Base-by-base conservation (phyloP, 2,329 filamentous ascomycete species). In the Plenodomus biglobosus region DNA sequence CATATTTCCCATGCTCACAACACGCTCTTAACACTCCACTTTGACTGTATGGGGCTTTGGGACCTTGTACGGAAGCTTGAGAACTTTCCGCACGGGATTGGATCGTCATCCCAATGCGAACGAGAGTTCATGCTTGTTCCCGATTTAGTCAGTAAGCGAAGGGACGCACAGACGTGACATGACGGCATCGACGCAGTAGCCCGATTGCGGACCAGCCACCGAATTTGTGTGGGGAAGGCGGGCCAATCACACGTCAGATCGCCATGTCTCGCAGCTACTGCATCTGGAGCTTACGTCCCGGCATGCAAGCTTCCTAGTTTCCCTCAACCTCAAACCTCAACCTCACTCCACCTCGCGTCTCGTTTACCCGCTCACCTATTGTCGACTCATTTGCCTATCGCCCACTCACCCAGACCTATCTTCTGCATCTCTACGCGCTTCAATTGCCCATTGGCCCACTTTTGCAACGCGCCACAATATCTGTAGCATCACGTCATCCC, bases 401-500 rank as follows among this genome's bases (percentile, higher is more conserved):
- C 50, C 41, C 44, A 41, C 45, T 39, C 48, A 46, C 46, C 58
- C 47, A 48, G 40, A 46, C 52, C 48, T 49, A 59, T 53, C 35
- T 13, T 44, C 49, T 39, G n/a, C 36, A 38, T 18, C 50, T 52
- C 46, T 37, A 52, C 43, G 55, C 60, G 56, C 58, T 52, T 57
- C 59, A 62, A 67, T 69, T 64, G 55, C 55, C 42, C 27, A 20
- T 36, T 32, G 15, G 17, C 40, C 46, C 56, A 38, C 51, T 44
- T 43, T 58, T 52, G 61, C 61, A 52, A 61, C 50, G 20, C 44
- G 42, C 41, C 56, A 59, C 30, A 56, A 53, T 46, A 48, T 30
- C 46, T 46, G 42, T 42, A 55, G 45, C 51, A 68, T 62, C 61
- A 68, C 66, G 62, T 70, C 65, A 68, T 67, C 54, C 38, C 48